Evolutionary conservation across 2,329 filamentous ascomycete genomes (phyloP).

Genomic region (Canariomyces notabilis): DNA sequence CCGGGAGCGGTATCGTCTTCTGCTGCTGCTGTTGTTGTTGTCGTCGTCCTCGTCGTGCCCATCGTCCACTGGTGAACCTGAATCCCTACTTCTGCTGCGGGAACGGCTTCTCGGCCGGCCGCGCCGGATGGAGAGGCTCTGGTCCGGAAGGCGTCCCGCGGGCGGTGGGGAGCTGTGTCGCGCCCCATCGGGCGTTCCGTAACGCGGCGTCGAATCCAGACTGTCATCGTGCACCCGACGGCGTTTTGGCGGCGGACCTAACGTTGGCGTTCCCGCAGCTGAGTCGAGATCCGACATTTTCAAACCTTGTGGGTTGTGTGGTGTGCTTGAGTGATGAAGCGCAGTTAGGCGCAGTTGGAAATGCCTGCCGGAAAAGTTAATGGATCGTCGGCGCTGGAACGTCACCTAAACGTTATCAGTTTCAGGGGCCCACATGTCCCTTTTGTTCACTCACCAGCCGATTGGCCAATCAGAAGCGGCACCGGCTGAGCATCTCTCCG

Average conservation of each 20-base stretch:
- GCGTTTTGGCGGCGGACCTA: slow-evolving; percentile 37
- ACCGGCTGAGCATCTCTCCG: too few relatives aligned
- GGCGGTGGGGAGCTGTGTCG: slow-evolving; percentile 7
- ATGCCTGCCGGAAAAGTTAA: slow-evolving; percentile 6
- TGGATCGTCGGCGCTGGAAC: background rate
- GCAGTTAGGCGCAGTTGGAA: background rate
- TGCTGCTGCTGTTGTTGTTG: background rate
- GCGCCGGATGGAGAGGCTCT: slow-evolving; percentile 27
- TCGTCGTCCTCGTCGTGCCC: background rate
- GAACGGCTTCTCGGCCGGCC: slow-evolving; percentile 22
- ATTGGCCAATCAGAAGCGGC: too few relatives aligned
- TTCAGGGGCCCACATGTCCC: too few relatives aligned
- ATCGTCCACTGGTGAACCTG: slow-evolving; percentile 1
- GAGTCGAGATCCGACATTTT: slow-evolving; percentile 29
- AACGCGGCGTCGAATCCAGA: slow-evolving; percentile 35
- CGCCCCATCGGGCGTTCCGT: slow-evolving; percentile 38
- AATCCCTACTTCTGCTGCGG: slow-evolving; percentile 18
- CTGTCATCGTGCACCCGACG: slow-evolving; percentile 39
- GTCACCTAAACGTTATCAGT: background rate
- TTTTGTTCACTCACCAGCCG: too few relatives aligned
- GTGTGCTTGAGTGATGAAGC: background rate
- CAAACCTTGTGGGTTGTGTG: background rate
- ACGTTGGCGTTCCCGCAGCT: slow-evolving; percentile 18
- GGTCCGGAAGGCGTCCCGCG: slow-evolving; percentile 9
- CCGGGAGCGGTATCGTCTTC: slow-evolving; percentile 21